phyloP scores from a whole-genome alignment of 495 filamentous ascomycete species.

The Neurospora sp. region DNA sequence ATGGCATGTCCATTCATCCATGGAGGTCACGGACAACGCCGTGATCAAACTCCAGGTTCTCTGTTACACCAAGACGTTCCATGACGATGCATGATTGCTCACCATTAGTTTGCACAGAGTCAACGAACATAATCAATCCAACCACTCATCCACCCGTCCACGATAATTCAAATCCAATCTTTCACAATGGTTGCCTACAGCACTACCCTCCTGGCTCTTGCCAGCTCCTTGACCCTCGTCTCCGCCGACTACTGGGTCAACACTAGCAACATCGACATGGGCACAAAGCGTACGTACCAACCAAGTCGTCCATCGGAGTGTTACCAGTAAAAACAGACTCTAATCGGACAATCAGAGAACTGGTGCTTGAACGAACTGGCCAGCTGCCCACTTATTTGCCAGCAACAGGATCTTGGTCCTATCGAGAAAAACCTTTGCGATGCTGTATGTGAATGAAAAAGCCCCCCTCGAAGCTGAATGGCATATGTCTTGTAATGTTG shows the following conservation, averaged over 20 bases:
- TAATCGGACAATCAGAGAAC: constrained; percentile 35
- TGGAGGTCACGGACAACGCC: background rate
- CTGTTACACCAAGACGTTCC: background rate
- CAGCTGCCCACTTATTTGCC: constrained; percentile 69
- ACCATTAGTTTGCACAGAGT: constrained; percentile 1
- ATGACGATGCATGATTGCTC: background rate
- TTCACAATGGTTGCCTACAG: constrained; percentile 38
- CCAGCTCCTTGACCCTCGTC: constrained; percentile 28
- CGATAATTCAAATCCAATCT: background rate
- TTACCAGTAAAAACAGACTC: background rate
- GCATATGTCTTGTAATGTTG: background rate
- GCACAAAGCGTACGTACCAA: constrained; percentile 28
- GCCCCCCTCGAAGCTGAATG: background rate
- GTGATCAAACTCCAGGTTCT: background rate
- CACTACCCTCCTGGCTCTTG: constrained; percentile 34
- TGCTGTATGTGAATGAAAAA: constrained; percentile 43
- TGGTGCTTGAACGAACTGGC: constrained; percentile 64
- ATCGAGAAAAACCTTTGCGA: constrained; percentile 58
- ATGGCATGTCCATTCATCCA: background rate
- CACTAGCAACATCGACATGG: constrained; percentile 43
- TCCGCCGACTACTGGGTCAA: constrained; percentile 48
- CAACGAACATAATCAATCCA: background rate
- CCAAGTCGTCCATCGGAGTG: background rate
- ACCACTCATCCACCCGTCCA: background rate
- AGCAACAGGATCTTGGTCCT: constrained; percentile 46